Percentiles rank a stretch among this genome's conserved stretches.
phyloP scores from a whole-genome alignment of 306 rosid species.

The Nissolia schottii region DNA sequence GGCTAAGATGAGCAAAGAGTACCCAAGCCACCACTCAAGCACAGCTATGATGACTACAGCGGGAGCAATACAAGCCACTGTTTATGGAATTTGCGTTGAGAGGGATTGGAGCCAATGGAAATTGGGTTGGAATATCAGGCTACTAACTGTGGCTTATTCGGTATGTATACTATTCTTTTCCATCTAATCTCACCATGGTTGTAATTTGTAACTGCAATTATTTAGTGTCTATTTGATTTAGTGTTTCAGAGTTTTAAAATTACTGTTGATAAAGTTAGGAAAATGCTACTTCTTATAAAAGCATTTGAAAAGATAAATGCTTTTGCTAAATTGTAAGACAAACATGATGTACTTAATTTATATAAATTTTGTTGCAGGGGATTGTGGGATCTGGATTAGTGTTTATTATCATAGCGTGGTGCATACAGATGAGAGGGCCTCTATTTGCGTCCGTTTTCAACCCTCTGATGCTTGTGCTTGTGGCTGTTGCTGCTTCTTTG shows the following conservation, averaged over 20 bases:
- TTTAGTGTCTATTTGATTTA: too few species aligned
- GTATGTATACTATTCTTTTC: not conserved
- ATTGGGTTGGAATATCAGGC: conserved; percentile 71
- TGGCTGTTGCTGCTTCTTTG: conserved; percentile 30
- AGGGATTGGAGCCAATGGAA: conserved; percentile 68
- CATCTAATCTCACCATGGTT: not conserved
- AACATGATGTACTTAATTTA: too few species aligned
- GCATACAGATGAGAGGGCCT: conserved; percentile 39
- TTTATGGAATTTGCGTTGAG: conserved; percentile 45
- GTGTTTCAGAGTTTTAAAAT: too few species aligned
- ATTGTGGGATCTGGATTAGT: conserved; percentile 34
- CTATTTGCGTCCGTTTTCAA: conserved; percentile 39
- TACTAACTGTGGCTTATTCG: conserved; percentile 46
- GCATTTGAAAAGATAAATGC: too few species aligned
- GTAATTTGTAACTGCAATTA: not conserved
- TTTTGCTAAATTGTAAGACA: too few species aligned
- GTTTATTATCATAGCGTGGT: conserved; percentile 27
- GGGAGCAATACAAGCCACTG: conserved; percentile 51
- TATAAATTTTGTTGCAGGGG: conserved; percentile 31
- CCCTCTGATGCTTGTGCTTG: conserved; percentile 34
- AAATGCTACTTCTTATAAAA: too few species aligned
- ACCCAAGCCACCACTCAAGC: conserved; percentile 57
- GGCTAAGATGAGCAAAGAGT: conserved; percentile 58
- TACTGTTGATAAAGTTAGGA: too few species aligned
- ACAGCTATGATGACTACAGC: conserved; percentile 57